Base-by-base conservation (phyloP, 2,329 filamentous ascomycete genomes). In the Hymenoscyphus repandus region DNA sequence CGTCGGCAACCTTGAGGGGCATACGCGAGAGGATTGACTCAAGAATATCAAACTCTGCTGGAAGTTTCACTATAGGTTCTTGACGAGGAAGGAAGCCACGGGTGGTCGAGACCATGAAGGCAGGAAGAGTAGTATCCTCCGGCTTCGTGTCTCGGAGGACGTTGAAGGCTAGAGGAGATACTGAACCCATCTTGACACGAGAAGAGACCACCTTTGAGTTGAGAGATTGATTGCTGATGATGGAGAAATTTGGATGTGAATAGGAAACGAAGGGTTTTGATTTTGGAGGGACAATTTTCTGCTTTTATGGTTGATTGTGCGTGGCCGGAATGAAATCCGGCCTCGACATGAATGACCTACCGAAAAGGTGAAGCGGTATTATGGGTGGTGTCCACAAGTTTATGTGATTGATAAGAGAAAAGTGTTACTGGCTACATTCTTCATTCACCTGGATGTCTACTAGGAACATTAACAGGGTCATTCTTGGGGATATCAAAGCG, bases 41-140 rank as follows among this genome's bases (percentile, higher is more conserved):
- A 32, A 95, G 75, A 3, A 79, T 71, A 33, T 82, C 77, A 65
- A 96, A 96, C 66, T 86, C 86, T 12, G 75, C 59, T 17, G 91
- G 90, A 0, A 96, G 79, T 9, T 74, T 68, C 45, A 74, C 72
- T 58, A 84, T 70, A 40, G 82, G 82, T 56, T 85, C 74, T 66
- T 76, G 75, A 12, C 86, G 79, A 11, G 87, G 86, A 32, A 92
- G 75, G 68, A 90, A 92, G 46, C 87, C 87, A 51, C 85, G 76
- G 3, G 80, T 79, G 18, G 82, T 88, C 40, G 86, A 89, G 36
- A 90, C 86, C 81, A 89, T 88, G 73, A 91, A 91, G 60, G 86
- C 81, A 5, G 83, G 83, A 27, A 88, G 72, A 39, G 80, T 77
- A 49, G 65, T 77, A 67, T 88, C 82, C 53, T 82, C 68, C 1